A percentile compares a stretch with the other conserved stretches of the same genome.
Conservation (phyloP, 2,329 filamentous ascomycete species). For the Trichophyton verrucosum region DNA sequence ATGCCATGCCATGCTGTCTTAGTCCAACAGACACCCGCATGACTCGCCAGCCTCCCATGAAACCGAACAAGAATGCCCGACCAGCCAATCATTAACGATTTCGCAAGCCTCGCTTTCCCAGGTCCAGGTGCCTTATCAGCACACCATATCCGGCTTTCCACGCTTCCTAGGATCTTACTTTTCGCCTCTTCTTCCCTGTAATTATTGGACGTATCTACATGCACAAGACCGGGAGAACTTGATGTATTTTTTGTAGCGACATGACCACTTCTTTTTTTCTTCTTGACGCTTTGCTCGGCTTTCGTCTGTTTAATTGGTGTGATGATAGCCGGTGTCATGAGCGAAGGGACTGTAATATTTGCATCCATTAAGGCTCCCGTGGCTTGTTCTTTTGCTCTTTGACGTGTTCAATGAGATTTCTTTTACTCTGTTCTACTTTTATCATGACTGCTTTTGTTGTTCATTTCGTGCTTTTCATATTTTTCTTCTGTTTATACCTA, state of each 20-base stretch:
- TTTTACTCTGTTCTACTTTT: not conserved
- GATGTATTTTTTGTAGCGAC: conserved; percentile 1
- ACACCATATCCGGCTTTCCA: not conserved
- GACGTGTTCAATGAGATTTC: not conserved
- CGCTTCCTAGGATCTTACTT: not conserved
- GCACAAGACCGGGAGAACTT: not conserved
- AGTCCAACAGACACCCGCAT: not conserved
- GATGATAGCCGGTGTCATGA: not conserved
- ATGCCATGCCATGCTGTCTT: not conserved
- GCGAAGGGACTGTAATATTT: not conserved
- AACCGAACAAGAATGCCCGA: not conserved
- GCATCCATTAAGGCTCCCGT: not conserved
- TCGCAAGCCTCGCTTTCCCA: not conserved
- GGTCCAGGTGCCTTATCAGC: not conserved
- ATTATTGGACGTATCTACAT: conserved; percentile 2
- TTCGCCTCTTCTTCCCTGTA: not conserved
- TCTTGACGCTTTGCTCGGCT: not conserved
- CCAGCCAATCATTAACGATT: not conserved
- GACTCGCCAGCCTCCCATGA: not conserved
- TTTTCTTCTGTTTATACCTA: not conserved
- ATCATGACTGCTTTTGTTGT: not conserved
- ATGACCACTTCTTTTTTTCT: not conserved
- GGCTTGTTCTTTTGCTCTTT: not conserved
- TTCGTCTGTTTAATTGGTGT: not conserved
- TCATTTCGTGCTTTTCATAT: not conserved